These are phyloP conservation scores for Cercis canadensis DNA, from an alignment of 306 rosid genomes.

Conservation along the genomic window DNA sequence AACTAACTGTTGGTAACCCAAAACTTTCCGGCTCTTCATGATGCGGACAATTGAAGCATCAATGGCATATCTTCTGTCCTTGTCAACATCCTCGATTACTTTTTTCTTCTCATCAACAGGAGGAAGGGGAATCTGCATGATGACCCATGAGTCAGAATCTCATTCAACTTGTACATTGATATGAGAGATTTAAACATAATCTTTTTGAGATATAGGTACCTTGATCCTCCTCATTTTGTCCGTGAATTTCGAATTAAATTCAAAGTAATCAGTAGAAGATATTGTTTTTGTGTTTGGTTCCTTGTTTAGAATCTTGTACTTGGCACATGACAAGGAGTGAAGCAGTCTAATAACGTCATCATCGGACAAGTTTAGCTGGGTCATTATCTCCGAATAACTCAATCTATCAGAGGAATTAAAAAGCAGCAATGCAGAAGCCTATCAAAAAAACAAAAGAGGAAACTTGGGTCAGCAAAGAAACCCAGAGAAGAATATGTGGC, in stretches of 20 bases:
- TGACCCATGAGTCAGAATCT: slow-evolving; percentile 1
- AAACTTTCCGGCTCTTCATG: slow-evolving; percentile 87
- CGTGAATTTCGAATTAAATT: slow-evolving; percentile 85
- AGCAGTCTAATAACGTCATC: slow-evolving; percentile 90
- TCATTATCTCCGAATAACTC: slow-evolving; percentile 85
- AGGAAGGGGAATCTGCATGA: slow-evolving; percentile 86
- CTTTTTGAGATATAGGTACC: slow-evolving; percentile 45
- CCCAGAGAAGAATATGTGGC: slow-evolving; percentile 3
- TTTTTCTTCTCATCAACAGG: slow-evolving; percentile 96
- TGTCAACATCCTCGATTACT: slow-evolving; percentile 91
- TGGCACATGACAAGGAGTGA: slow-evolving; percentile 93
- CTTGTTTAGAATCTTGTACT: slow-evolving; percentile 88
- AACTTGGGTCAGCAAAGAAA: slow-evolving; percentile 33
- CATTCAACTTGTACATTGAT: too few species aligned
- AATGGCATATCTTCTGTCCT: slow-evolving; percentile 93
- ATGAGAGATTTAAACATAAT: not conserved
- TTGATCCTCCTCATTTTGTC: slow-evolving; percentile 96
- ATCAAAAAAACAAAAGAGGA: slow-evolving; percentile 30
- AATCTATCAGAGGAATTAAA: slow-evolving; percentile 81
- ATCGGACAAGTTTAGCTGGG: slow-evolving; percentile 77
- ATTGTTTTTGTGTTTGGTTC: slow-evolving; percentile 82
- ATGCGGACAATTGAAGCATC: slow-evolving; percentile 96
- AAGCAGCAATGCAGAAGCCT: slow-evolving; percentile 92
- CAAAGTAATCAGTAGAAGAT: slow-evolving; percentile 63
- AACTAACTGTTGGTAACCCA: slow-evolving; percentile 85